Evolutionary conservation across 768 basidiomycete species (phyloP).

Genomic region (Hemileccinum rubropunctum): DNA sequence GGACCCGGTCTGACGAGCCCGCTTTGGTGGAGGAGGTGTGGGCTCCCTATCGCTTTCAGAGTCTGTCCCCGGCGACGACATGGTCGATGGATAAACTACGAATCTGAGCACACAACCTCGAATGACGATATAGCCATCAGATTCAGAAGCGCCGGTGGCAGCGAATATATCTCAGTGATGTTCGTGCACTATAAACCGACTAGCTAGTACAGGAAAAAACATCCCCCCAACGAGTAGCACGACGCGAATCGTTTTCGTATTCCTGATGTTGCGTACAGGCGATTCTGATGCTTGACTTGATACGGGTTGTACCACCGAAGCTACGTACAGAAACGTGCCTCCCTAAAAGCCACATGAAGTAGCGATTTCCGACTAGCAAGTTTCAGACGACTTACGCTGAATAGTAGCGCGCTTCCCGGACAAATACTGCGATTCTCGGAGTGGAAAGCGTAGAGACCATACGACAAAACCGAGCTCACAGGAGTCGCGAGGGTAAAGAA

Average conservation of each 20-base stretch:
- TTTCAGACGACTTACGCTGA: slow-evolving; percentile 60
- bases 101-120: background rate
- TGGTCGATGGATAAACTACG: slow-evolving; percentile 14
- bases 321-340: slow-evolving; percentile 93
- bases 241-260: slow-evolving; percentile 46
- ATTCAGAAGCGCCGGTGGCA: background rate
- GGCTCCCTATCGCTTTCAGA: slow-evolving; percentile 27
- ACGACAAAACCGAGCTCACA: slow-evolving; percentile 74
- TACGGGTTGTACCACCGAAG: slow-evolving; percentile 82
- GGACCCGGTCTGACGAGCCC: slow-evolving; percentile 35
- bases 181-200: slow-evolving; percentile 59
- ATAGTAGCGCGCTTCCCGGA: slow-evolving; percentile 75
- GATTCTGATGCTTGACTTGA: slow-evolving; percentile 44
- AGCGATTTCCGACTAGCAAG: background rate
- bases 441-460: slow-evolving; percentile 53
- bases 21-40: slow-evolving; percentile 36
- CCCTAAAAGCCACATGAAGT: slow-evolving; percentile 47
- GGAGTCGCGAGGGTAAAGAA: slow-evolving; percentile 87
- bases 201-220: slow-evolving; percentile 63
- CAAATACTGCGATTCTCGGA: slow-evolving; percentile 43
- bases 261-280: too few relatives aligned
- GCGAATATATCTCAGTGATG: slow-evolving; percentile 30
- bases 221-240: slow-evolving; percentile 64
- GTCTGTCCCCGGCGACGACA: slow-evolving; percentile 28
- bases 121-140: background rate